Evolutionary conservation across 1,284 basidiomycete species (phyloP).

Genomic region (Tilletiopsis washingtonensis): DNA sequence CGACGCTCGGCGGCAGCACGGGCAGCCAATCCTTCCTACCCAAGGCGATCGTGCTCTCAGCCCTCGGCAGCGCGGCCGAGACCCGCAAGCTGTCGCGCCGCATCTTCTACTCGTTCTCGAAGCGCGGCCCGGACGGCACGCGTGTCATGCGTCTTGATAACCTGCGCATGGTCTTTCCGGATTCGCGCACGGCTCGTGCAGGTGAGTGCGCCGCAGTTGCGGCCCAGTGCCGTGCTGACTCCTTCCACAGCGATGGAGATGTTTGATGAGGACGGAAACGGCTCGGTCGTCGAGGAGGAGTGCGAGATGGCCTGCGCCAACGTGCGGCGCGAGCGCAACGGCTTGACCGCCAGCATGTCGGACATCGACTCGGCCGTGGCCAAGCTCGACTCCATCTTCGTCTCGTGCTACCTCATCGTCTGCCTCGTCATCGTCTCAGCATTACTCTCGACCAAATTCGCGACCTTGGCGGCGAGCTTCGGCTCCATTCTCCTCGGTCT

Average conservation of each 20-base stretch:
- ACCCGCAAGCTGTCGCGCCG: constrained; percentile 73
- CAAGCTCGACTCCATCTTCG: constrained; percentile 53
- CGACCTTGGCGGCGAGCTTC: constrained; percentile 67
- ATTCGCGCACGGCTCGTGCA: not conserved
- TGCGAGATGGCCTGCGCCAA: constrained; percentile 68
- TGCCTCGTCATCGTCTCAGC: constrained; percentile 57
- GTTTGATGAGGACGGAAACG: constrained; percentile 74
- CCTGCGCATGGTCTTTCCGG: too few relatives aligned
- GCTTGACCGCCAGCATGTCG: constrained; percentile 77
- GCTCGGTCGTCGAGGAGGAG: constrained; percentile 67
- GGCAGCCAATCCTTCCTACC: constrained; percentile 69
- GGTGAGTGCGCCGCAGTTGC: not conserved
- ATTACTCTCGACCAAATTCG: constrained; percentile 60
- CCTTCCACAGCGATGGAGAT: not conserved
- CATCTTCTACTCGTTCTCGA: constrained; percentile 77
- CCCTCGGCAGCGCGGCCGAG: constrained; percentile 71
- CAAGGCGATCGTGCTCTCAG: constrained; percentile 74
- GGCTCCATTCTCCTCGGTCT: constrained; percentile 75
- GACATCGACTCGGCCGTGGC: constrained; percentile 73
- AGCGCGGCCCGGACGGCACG: constrained; percentile 52
- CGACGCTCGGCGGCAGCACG: too few relatives aligned
- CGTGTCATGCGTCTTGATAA: too few relatives aligned
- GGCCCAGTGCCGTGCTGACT: not conserved
- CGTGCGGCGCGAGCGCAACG: constrained; percentile 74
- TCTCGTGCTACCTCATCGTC: constrained; percentile 56